A percentile compares a stretch with the other conserved stretches of the same genome.
These are phyloP conservation scores for Thermochaetoides dissita DNA, from an alignment of 2,329 filamentous ascomycete species.

Conservation along the genomic window DNA sequence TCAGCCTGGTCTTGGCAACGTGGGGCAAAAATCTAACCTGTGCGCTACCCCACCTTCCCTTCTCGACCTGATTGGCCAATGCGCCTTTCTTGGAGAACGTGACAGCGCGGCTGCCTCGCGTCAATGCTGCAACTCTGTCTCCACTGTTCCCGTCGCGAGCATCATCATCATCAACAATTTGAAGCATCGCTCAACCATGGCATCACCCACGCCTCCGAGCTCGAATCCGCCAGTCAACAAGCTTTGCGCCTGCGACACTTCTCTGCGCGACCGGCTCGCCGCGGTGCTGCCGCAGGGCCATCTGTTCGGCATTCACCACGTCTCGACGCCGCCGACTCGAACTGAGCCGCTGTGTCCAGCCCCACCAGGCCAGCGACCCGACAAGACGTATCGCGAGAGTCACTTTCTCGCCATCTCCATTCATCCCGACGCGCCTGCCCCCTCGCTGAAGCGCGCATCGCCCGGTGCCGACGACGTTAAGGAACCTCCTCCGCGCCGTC, in stretches of 20 bases:
- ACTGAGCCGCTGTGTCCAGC: constrained; percentile 67
- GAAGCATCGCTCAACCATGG: constrained; percentile 4
- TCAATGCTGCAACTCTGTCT: too few species aligned
- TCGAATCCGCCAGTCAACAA: too few species aligned
- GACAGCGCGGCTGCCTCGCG: too few species aligned
- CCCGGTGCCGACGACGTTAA: constrained; percentile 17
- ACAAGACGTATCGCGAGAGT: constrained; percentile 73
- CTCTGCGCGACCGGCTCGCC: constrained; percentile 28
- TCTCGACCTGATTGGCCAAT: too few species aligned
- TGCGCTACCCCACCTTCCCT: background rate
- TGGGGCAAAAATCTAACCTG: background rate
- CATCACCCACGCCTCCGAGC: constrained; percentile 7
- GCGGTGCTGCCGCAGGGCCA: constrained; percentile 38
- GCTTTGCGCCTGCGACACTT: background rate
- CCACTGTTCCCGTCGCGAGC: too few species aligned
- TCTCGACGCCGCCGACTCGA: constrained; percentile 69
- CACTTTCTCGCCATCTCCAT: constrained; percentile 54
- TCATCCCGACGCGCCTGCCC: constrained; percentile 14
- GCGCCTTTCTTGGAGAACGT: too few species aligned
- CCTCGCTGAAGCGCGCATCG: constrained; percentile 9
- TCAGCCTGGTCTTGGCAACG: too few species aligned
- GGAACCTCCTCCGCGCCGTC: constrained; percentile 18
- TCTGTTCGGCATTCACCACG: constrained; percentile 62
- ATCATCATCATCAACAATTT: too few species aligned
- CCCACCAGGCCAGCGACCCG: constrained; percentile 54